Conservation (phyloP, 2,329 filamentous ascomycete species). For the Colletotrichum falcatum region DNA sequence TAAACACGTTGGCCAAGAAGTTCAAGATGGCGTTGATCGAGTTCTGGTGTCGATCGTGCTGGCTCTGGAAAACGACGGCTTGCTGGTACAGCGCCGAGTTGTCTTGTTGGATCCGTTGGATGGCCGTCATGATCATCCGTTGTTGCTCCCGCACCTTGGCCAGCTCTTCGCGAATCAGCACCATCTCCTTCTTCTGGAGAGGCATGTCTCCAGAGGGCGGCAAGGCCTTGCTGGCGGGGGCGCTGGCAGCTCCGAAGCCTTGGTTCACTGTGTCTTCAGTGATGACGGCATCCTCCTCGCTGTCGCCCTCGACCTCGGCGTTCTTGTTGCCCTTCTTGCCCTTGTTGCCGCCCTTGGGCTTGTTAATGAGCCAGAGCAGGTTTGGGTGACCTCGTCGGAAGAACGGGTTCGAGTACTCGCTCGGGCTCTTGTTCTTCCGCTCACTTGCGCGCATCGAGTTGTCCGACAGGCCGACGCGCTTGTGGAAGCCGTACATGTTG, state of each 20-base stretch:
- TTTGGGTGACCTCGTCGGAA: constrained; percentile 95
- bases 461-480: constrained; percentile 91
- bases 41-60: constrained; percentile 97
- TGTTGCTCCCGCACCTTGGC: constrained; percentile 88
- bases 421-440: constrained; percentile 96
- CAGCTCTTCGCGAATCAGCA: constrained; percentile 82
- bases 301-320: constrained; percentile 78
- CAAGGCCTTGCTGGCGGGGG: constrained; percentile 51
- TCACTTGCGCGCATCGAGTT: constrained; percentile 98
- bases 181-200: constrained; percentile 78
- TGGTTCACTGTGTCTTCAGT: constrained; percentile 52
- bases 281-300: constrained; percentile 63
- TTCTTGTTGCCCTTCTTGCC: constrained; percentile 73
- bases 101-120: constrained; percentile 83
- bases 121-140: constrained; percentile 84
- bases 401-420: constrained; percentile 97
- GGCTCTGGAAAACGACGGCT: constrained; percentile 87
- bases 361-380: constrained; percentile 94
- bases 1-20: constrained; percentile 96
- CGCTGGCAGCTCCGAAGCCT: constrained; percentile 42
- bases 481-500: constrained; percentile 99
- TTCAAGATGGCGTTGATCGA: constrained; percentile 99
- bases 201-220: constrained; percentile 60
- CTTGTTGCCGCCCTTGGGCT: constrained; percentile 79
- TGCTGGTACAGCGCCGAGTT: constrained; percentile 91